Evolutionary conservation across 352 stramenopile genomes (phyloP), one percentile per base, ranked within the genome.

Genomic region (Phytophthora ramorum): DNA sequence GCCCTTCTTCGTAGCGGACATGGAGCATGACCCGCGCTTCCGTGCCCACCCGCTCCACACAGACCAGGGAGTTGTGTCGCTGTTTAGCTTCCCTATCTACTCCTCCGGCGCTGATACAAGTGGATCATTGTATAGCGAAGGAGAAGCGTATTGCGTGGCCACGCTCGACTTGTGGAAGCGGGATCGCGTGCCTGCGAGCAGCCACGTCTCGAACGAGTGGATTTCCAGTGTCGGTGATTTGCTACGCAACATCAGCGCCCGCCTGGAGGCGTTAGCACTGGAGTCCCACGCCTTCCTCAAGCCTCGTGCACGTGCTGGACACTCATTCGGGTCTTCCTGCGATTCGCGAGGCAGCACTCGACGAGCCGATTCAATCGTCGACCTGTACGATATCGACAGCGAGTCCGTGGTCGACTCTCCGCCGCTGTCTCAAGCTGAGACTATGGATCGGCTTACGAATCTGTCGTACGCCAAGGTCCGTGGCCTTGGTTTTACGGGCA

Each of bases 51-150:
- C 87, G 26, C 67, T 95, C 2, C 73, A 79, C 41, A 85, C 79
- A 0, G 87, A 95, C 14, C 73, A 85, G 19, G 66, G 78, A 48
- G 76, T 79, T 10, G 65, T 84, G 26, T 89, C 80, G 19, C 76
- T 91, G 49, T 53, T 93, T n/a, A 92, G 81, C 44, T 75, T 95
- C 40, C 87, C 87, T 0, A 75, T 95, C 44, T 90, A 87, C 54
- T 75, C 79, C 4, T 71, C 76, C 0, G 64, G 65, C 14, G 64
- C 51, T 6, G 60, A 66, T 47, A 62, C 40, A 1, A 62, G 37
- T 41, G 58, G 44, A 6, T 64, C 62, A 1, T 20, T 64, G 7
- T 22, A 43, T 4, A 46, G 22, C 41, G 50, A 32, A 0, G 47
- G 66, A 4, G 59, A 71, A 19, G 57, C 73, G 6, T 65, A 79